Evolutionary conservation across 352 stramenopile genomes (phyloP).

Genomic region (Phytophthora rubi): DNA sequence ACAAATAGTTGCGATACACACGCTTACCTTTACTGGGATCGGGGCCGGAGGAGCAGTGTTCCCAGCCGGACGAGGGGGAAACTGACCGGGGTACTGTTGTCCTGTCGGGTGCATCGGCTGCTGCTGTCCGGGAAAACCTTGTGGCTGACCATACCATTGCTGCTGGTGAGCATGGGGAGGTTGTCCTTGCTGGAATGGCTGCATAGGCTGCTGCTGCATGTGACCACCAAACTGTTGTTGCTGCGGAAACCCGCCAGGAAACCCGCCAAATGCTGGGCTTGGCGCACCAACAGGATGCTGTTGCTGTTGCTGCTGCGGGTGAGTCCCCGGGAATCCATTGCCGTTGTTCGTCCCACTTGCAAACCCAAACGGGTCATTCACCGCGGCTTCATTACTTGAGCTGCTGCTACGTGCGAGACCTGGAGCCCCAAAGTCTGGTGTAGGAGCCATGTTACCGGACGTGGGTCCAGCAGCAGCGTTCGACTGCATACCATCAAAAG

Average conservation of each 20-base stretch:
- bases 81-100: constrained; percentile 43
- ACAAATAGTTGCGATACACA: neutral
- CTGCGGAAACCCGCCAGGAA: constrained; percentile 33
- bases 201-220: constrained; percentile 45
- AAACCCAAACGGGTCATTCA: constrained; percentile 65
- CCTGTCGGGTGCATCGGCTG: constrained; percentile 36
- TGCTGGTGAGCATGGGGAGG: constrained; percentile 42
- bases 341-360: constrained; percentile 35
- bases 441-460: constrained; percentile 13
- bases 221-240: constrained; percentile 39
- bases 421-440: constrained; percentile 28
- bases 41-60: constrained; percentile 25
- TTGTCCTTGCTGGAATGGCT: constrained; percentile 43
- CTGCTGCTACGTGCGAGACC: constrained; percentile 19
- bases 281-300: constrained; percentile 5
- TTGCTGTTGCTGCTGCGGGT: constrained; percentile 40
- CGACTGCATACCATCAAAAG: constrained; percentile 62
- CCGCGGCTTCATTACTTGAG: constrained; percentile 23
- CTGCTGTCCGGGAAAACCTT: constrained; percentile 37
- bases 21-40: constrained; percentile 48
- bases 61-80: constrained; percentile 22
- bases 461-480: constrained; percentile 14
- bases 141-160: constrained; percentile 50
- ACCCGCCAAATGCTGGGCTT: constrained; percentile 29
- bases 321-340: constrained; percentile 38